A percentile compares a stretch with the other conserved stretches of the same genome.
phyloP scores from a whole-genome alignment of 176 grass and related monocot species.

The Oryza punctata region DNA sequence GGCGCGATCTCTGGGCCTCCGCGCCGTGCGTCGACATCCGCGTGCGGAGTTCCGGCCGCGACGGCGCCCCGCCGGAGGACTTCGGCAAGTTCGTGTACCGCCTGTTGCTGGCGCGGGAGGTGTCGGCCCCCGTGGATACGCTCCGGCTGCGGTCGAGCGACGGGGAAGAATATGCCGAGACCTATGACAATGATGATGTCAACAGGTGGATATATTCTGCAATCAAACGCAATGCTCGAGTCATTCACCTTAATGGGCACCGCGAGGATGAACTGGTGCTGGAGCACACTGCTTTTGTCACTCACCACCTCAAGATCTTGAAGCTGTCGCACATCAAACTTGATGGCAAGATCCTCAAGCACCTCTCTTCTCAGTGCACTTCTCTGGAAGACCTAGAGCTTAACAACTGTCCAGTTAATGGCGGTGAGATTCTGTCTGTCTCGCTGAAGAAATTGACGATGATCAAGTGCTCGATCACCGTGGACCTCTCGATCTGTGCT shows the following conservation, averaged over 20 bases:
- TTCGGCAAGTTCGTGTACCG: constrained; percentile 2
- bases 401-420: neutral
- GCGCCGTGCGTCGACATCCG: constrained; percentile 18
- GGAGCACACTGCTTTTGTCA: neutral
- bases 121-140: too few species aligned
- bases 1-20: constrained; percentile 41
- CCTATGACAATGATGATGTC: neutral
- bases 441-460: constrained; percentile 28
- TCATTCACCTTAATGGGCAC: constrained; percentile 32
- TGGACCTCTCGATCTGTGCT: neutral
- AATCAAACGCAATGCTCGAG: neutral
- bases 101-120: constrained; percentile 8
- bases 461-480: neutral
- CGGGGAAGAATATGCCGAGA: neutral
- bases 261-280: neutral
- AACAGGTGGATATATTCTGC: constrained; percentile 16
- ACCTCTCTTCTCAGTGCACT: constrained; percentile 23
- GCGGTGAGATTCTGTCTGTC: neutral
- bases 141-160: constrained; percentile 10
- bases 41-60: neutral
- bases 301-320: constrained; percentile 34
- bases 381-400: constrained; percentile 36
- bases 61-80: neutral
- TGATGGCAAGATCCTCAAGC: neutral
- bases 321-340: neutral